Percentiles rank a stretch among this genome's conserved stretches.
Evolutionary conservation across 768 basidiomycete genomes (phyloP).

Genomic region (Termitomyces sp.): DNA sequence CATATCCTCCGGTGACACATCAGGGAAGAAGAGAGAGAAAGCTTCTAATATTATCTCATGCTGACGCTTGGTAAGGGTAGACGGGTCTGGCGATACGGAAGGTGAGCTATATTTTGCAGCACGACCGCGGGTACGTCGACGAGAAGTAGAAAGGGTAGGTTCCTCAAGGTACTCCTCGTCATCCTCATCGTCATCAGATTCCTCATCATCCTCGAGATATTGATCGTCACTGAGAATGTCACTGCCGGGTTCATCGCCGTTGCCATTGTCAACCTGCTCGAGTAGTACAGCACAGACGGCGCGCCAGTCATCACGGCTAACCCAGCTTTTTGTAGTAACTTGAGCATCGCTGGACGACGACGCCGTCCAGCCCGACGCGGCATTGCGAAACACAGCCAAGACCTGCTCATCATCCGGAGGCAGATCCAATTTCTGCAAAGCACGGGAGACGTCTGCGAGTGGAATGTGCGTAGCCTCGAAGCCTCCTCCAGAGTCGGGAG

Average conservation of each 20-base stretch:
- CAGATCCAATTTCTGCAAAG: slow-evolving; percentile 59
- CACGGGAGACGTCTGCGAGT: slow-evolving; percentile 52
- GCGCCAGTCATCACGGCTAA: slow-evolving; percentile 72
- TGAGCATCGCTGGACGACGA: slow-evolving; percentile 15
- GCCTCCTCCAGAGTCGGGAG: slow-evolving; percentile 2
- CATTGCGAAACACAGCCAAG: slow-evolving; percentile 67
- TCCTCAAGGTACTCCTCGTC: slow-evolving; percentile 30
- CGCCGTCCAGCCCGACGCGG: slow-evolving; percentile 65
- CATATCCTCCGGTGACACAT: slow-evolving; percentile 39
- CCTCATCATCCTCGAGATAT: slow-evolving; percentile 11
- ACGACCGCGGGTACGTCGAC: slow-evolving; percentile 12
- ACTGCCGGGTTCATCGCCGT: slow-evolving; percentile 9
- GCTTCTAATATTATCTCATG: slow-evolving; percentile 47
- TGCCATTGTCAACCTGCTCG: slow-evolving; percentile 31
- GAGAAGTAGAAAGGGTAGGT: slow-evolving; percentile 12
- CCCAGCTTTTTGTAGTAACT: slow-evolving; percentile 22
- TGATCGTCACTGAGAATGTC: slow-evolving; percentile 15
- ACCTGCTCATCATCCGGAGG: slow-evolving; percentile 72
- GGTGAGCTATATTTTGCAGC: slow-evolving; percentile 4
- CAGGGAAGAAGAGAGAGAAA: slow-evolving; percentile 74
- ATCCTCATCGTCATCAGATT: slow-evolving; percentile 13
- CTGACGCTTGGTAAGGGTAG: slow-evolving; percentile 44
- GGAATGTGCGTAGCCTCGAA: slow-evolving; percentile 35
- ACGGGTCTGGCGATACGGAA: slow-evolving; percentile 5
- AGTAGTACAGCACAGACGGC: slow-evolving; percentile 75